phyloP scores from a whole-genome alignment of 495 filamentous ascomycete genomes.

The Penicillium mononematosum region DNA sequence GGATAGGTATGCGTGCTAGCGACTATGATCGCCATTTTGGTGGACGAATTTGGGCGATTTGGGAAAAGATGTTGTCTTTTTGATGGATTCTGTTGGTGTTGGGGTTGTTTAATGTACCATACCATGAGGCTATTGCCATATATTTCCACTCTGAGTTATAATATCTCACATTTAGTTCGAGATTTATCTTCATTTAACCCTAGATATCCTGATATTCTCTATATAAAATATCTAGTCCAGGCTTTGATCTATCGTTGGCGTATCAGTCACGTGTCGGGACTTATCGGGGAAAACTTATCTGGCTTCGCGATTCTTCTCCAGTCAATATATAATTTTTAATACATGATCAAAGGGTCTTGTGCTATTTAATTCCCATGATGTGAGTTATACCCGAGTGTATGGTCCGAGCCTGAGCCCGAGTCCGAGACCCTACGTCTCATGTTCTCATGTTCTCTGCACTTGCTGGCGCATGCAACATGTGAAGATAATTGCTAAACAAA shows the following conservation, averaged over 20 bases:
- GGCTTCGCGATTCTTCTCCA: not conserved
- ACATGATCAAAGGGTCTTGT: not conserved
- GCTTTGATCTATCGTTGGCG: not conserved
- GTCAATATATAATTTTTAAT: not conserved
- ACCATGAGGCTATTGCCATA: not conserved
- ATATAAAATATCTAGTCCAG: not conserved
- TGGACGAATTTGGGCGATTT: not conserved
- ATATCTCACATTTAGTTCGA: not conserved
- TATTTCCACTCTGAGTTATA: conserved; percentile 11
- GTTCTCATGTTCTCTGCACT: not conserved
- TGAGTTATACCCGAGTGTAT: not conserved
- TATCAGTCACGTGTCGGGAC: not conserved
- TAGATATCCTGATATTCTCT: no score
- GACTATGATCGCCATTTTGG: not conserved
- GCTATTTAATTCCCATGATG: not conserved
- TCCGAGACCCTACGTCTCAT: not conserved
- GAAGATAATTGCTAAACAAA: conserved; percentile 13
- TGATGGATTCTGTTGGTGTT: not conserved
- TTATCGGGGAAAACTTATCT: not conserved
- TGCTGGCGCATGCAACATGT: not conserved
- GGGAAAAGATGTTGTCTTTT: not conserved
- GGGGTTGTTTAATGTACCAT: not conserved
- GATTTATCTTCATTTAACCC: not conserved
- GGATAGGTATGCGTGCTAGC: not conserved
- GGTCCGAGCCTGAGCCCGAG: not conserved